Conservation (phyloP, 495 filamentous ascomycete genomes). For the Chaetomium tenue region DNA sequence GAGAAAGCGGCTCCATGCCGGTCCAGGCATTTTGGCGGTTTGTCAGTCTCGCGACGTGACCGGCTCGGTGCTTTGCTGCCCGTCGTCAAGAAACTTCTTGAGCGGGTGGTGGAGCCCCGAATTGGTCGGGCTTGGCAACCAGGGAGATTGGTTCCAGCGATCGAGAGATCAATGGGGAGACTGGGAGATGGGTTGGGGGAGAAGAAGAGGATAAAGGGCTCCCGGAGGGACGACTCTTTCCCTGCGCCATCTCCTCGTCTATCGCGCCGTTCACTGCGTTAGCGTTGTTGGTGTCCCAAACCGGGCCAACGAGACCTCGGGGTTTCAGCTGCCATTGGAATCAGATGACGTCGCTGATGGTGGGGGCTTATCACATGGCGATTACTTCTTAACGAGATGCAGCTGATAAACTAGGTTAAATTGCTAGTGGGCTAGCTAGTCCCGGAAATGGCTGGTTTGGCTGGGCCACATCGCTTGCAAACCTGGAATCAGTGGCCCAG, state of each 20-base stretch:
- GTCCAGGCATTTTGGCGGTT: conserved; percentile 28
- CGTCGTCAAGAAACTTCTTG: background rate
- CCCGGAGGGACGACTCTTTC: background rate
- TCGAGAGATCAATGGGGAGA: background rate
- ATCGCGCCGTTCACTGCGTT: background rate
- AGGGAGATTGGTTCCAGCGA: background rate
- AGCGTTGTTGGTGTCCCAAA: conserved; percentile 4
- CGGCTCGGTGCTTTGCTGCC: background rate
- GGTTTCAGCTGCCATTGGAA: conserved; percentile 16
- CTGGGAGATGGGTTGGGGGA: background rate
- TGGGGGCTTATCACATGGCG: background rate
- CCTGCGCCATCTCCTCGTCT: background rate
- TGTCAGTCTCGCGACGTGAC: background rate
- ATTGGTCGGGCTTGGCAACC: background rate
- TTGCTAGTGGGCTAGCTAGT: background rate
- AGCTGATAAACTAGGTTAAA: background rate
- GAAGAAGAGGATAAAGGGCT: background rate
- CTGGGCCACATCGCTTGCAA: too few relatives aligned
- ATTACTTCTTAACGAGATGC: background rate
- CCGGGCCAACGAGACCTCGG: conserved; percentile 22
- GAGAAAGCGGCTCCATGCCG: conserved; percentile 42
- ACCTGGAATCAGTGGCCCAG: too few relatives aligned
- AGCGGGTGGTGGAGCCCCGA: background rate
- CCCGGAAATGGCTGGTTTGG: too few relatives aligned
- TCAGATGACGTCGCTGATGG: conserved; percentile 6